Evolutionary conservation across 805 yeast species (phyloP).

Genomic region (Lipomyces japonicus): DNA sequence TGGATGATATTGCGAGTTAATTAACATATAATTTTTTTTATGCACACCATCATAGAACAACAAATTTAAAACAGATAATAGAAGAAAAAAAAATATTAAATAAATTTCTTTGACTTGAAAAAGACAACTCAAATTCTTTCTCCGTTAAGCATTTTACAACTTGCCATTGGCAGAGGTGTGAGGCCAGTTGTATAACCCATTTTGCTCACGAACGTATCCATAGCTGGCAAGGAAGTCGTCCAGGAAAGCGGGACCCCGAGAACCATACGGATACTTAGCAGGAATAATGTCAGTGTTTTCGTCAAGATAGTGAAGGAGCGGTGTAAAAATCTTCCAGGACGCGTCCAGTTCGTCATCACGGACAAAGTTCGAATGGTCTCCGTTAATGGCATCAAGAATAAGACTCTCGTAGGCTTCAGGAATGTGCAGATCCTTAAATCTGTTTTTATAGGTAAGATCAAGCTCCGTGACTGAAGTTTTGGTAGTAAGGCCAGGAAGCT

Average conservation of each 20-base stretch:
- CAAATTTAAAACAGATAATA: too few species aligned
- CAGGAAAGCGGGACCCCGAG: slow-evolving; percentile 78
- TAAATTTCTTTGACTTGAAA: too few species aligned
- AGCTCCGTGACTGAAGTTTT: slow-evolving; percentile 82
- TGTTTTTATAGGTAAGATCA: slow-evolving; percentile 75
- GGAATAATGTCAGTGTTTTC: slow-evolving; percentile 65
- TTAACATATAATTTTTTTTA: too few species aligned
- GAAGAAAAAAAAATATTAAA: too few species aligned
- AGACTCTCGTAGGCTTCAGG: slow-evolving; percentile 98
- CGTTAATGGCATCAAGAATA: slow-evolving; percentile 82
- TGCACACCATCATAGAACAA: too few species aligned
- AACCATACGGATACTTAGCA: slow-evolving; percentile 74
- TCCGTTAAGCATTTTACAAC: slow-evolving; percentile 7
- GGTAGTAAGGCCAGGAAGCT: slow-evolving; percentile 86
- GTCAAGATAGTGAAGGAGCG: slow-evolving; percentile 77
- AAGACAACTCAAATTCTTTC: neutral
- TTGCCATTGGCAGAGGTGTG: slow-evolving; percentile 27
- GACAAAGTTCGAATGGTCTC: slow-evolving; percentile 95
- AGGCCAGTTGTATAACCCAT: slow-evolving; percentile 85
- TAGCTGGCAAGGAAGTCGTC: slow-evolving; percentile 59
- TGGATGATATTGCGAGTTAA: too few species aligned
- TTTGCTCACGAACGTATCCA: slow-evolving; percentile 66
- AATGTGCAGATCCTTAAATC: slow-evolving; percentile 86
- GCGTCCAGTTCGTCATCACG: slow-evolving; percentile 95
- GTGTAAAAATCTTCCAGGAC: slow-evolving; percentile 92